Evolutionary conservation across 2,329 filamentous ascomycete genomes (phyloP), one percentile per base, ranked within the genome.

Genomic region (Talaromyces piceae): DNA sequence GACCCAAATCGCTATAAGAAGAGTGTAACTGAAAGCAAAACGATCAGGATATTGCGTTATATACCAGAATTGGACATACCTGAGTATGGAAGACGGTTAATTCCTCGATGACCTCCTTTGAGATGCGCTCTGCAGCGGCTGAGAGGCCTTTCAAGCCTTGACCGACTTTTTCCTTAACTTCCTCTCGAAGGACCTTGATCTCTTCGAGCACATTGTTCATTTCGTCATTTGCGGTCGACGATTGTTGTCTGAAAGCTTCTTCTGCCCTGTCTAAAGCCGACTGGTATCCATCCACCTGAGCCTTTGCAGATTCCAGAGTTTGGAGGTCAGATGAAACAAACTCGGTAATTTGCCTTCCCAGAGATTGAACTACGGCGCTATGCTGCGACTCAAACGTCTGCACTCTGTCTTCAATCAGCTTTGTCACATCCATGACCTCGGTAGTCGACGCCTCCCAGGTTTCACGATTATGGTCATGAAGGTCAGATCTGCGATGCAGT

Each of bases 161-260:
- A 2, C 88, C 88, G 45, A 97, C 88, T 55, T 86, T 86, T 45
- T 80, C 76, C 73, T 96, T 96, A 47, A 97, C 88, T 49, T 88
- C 84, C 65, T 95, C 87, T 20, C 91, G 82, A 22, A 97, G 77
- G n/a, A 81, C 82, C 65, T 91, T 91, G 66, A 97, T 95, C 65
- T 95, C 91, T 61, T 93, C 88, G 8, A 98, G 77, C 1, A 95
- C 85, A n/a, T 81, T 76, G 60, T 96, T 91, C 87, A 96, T 90
- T 51, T 91, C 86, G 45, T 91, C 83, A 61, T 86, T 88, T 2
- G 89, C 86, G 55, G 61, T 58, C 4, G 59, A 61, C 1, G 65
- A 70, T 52, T 72, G 68, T 16, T 52, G 55, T 49, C 86, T 77
- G 13, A 94, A 78, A 58, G 86, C 80, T 47, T 76, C 74, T 65